Base-by-base conservation (phyloP, 495 filamentous ascomycete genomes). In the Beverwykella pulmonaria region DNA sequence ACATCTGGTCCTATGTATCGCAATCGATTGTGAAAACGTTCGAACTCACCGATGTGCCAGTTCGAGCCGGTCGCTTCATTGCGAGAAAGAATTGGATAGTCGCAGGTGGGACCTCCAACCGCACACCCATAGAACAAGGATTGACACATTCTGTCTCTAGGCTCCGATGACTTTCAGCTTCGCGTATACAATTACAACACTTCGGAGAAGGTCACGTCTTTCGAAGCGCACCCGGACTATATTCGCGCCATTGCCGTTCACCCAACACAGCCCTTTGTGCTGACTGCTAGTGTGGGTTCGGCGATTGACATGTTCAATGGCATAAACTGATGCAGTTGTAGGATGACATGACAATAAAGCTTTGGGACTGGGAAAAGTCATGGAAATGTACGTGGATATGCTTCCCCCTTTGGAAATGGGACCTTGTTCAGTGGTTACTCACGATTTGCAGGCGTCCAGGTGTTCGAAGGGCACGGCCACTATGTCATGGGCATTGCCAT, bases 401-500 rank as follows among this genome's bases (percentile, higher is more conserved):
- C 30, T 53, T 23, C 23, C 10, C 23, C 10, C 23, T 39, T 14
- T n/a, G 15, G 2, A 14, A 27, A 15, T 20, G 9, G 6, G 22
- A 3, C 27, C 15, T 8, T 9, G 41, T 19, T 19, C 23, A n/a
- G 27, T 20, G 4, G 12, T 19, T 22, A 36, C 47, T 69, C 46
- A 69, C 59, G 17, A 6, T 19, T 8, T 44, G 22, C 36, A 69
- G 65, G 65, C 71, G 91, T 98, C 19, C 92, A 97, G 75, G 88
- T 97, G 46, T 99, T 97, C 72, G 94, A 99, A 75, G 94, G 94
- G n/a, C 96, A 99, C 73, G 90, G 88, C 72, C 92, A 97, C 79
- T 97, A 92, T 82, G 94, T 98, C 44, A 98, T 98, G 95, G 92
- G 92, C n/a, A 83, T 99, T 67, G 88, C 95, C n/a, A 96, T 99